These are phyloP conservation scores for Aspergillus steynii DNA, from an alignment of 495 filamentous ascomycete species.

Conservation along the genomic window DNA sequence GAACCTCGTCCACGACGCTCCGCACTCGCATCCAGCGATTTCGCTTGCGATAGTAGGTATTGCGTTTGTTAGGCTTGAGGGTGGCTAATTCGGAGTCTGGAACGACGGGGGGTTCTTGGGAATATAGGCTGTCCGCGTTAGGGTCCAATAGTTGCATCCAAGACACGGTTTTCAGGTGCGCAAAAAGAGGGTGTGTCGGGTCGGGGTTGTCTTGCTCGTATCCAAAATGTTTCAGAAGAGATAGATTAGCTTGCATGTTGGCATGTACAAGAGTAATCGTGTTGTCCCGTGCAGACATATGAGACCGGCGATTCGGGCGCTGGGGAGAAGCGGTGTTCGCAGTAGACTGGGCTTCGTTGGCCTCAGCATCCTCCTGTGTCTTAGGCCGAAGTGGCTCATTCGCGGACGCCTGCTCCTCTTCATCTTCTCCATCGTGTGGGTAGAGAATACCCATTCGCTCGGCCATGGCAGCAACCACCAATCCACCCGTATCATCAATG, in stretches of 20 bases:
- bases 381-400: constrained; percentile 1
- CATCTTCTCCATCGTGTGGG: constrained; percentile 40
- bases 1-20: constrained; percentile 68
- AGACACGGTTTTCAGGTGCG: constrained; percentile 77
- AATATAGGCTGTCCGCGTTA: constrained; percentile 66
- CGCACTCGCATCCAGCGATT: constrained; percentile 71
- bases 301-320: constrained; percentile 22
- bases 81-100: constrained; percentile 55
- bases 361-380: constrained; percentile 8
- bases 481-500: constrained; percentile 85
- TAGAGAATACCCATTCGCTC: constrained; percentile 89
- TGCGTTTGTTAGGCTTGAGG: constrained; percentile 75
- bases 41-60: constrained; percentile 81
- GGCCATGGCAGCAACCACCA: constrained; percentile 84
- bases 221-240: constrained; percentile 80
- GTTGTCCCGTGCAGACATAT: constrained; percentile 64
- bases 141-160: constrained; percentile 90
- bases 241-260: constrained; percentile 87
- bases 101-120: constrained; percentile 54
- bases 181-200: constrained; percentile 74
- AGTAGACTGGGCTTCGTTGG: constrained; percentile 12
- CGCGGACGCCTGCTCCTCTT: constrained; percentile 19
- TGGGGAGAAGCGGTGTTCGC: constrained; percentile 12
- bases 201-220: constrained; percentile 71
- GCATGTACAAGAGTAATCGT: constrained; percentile 85